Conservation (phyloP, 2,329 filamentous ascomycete genomes). For the Dichotomopilus funicola region DNA sequence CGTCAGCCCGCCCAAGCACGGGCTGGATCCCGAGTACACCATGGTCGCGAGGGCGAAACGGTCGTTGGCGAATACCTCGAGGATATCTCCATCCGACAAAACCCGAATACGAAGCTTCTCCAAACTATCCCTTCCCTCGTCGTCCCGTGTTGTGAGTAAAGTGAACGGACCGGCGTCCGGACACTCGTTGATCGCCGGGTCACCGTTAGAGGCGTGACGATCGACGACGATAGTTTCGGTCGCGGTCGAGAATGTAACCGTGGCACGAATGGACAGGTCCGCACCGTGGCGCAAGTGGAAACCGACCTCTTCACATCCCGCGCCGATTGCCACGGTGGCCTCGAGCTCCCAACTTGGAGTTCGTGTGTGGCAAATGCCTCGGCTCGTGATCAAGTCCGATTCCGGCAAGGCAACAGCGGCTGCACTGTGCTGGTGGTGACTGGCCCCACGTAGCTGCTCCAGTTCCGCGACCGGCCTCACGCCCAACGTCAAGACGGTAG, state of each 20-base stretch:
- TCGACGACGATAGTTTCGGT: conserved; percentile 2
- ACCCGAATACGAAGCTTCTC: conserved; percentile 1
- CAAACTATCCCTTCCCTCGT: not conserved
- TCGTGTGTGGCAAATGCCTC: not conserved
- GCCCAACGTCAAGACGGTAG: not conserved
- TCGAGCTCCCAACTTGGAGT: not conserved
- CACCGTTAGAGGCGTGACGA: not conserved
- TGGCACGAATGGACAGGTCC: not conserved
- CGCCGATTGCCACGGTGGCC: not conserved
- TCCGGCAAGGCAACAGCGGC: not conserved
- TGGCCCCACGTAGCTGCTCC: not conserved
- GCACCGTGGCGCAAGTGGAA: conserved; percentile 1
- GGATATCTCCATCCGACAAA: conserved; percentile 3
- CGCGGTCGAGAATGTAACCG: conserved; percentile 1
- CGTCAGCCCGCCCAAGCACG: conserved; percentile 1
- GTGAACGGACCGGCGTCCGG: conserved; percentile 3
- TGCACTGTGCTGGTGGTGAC: not conserved
- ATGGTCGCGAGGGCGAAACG: conserved; percentile 4
- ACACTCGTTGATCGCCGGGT: conserved; percentile 3
- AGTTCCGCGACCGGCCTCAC: conserved; percentile 1
- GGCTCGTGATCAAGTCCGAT: not conserved
- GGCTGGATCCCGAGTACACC: not conserved
- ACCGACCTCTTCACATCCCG: conserved; percentile 2
- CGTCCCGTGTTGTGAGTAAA: conserved; percentile 1
- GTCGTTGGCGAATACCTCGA: conserved; percentile 2